Conservation (phyloP, 345 rosid genomes). For the Salix udensis region DNA sequence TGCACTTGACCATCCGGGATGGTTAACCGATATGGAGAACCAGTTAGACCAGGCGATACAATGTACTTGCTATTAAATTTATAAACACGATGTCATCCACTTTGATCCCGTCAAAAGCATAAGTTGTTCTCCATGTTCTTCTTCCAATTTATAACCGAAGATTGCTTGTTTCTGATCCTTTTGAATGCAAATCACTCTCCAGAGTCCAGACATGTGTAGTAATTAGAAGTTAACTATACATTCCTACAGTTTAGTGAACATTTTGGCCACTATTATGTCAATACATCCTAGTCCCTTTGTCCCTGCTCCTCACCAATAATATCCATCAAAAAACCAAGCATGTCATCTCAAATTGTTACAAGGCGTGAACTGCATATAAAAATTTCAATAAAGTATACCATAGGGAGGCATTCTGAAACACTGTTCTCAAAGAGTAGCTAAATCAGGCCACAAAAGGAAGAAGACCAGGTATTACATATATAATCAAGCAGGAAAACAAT, state of each 20-base stretch:
- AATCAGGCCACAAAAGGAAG: background rate
- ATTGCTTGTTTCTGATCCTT: background rate
- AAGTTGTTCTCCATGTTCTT: background rate
- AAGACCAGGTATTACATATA: background rate
- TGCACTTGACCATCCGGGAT: background rate
- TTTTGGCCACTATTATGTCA: background rate
- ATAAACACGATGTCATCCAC: background rate
- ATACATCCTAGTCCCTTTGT: background rate
- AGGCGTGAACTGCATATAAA: background rate
- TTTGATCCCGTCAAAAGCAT: background rate
- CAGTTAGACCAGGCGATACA: background rate
- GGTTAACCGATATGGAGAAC: background rate
- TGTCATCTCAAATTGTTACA: background rate
- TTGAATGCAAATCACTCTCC: background rate
- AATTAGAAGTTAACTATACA: background rate
- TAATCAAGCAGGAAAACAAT: background rate
- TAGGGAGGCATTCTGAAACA: background rate
- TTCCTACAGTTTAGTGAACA: background rate
- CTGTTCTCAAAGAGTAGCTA: background rate
- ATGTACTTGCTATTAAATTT: background rate
- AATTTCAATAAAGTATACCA: background rate
- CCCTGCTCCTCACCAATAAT: background rate
- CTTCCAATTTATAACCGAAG: background rate
- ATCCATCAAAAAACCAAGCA: background rate
- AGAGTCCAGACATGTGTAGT: background rate